Evolutionary conservation across 139 green algal genomes (phyloP).

Genomic region (Helicosporidium sp.): DNA sequence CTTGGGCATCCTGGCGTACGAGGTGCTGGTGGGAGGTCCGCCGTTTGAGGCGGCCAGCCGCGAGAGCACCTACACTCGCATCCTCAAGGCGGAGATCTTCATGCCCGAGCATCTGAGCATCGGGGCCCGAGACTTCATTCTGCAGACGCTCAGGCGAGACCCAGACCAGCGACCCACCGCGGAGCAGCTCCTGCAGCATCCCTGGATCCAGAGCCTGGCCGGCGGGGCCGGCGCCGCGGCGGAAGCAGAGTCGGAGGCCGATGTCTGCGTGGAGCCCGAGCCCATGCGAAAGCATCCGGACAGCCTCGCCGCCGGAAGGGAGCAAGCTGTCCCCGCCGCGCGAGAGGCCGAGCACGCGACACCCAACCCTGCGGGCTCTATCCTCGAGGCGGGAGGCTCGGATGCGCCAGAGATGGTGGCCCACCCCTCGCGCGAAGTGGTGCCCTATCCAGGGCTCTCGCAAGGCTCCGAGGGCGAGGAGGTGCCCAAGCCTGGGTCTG

Average conservation of each 20-base stretch:
- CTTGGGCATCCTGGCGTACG: constrained; percentile 26
- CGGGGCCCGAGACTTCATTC: constrained; percentile 21
- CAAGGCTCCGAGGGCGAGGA: too few relatives aligned
- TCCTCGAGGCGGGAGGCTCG: too few relatives aligned
- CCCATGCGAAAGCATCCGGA: too few relatives aligned
- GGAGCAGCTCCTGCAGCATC: constrained; percentile 15
- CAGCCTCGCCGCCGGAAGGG: too few relatives aligned
- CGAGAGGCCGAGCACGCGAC: background rate
- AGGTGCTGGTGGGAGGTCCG: constrained; percentile 27
- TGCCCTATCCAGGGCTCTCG: too few relatives aligned
- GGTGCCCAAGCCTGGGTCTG: too few relatives aligned
- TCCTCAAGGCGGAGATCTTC: constrained; percentile 11
- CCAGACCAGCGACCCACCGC: constrained; percentile 14
- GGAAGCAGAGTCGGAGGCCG: too few relatives aligned
- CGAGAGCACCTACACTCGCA: constrained; percentile 22
- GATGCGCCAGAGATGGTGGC: too few relatives aligned
- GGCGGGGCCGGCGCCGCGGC: background rate
- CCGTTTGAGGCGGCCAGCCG: constrained; percentile 27
- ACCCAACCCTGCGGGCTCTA: too few relatives aligned
- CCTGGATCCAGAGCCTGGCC: constrained; percentile 12
- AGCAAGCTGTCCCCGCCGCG: too few relatives aligned
- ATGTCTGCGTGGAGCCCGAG: too few relatives aligned
- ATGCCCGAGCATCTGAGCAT: constrained; percentile 15
- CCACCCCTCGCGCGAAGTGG: too few relatives aligned
- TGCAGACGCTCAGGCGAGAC: constrained; percentile 14